phyloP scores from a whole-genome alignment of 441 rosid genomes.

The Euphorbia corollata region DNA sequence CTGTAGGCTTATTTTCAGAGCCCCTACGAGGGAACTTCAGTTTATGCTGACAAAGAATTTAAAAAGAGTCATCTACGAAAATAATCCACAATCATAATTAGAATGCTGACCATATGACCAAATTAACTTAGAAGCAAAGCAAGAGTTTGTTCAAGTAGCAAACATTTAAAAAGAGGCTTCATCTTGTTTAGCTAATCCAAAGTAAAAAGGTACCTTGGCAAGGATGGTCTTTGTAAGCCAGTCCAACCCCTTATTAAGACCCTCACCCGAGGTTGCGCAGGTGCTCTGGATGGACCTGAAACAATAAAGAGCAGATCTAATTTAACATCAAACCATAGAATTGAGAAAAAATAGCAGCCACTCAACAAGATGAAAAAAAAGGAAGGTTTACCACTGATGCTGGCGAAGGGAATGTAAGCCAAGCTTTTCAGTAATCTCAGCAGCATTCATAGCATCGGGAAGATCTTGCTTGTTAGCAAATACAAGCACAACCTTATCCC shows the following conservation, averaged over 20 bases:
- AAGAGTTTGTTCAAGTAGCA: too few species aligned
- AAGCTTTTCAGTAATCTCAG: constrained; percentile 47
- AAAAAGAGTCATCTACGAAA: too few species aligned
- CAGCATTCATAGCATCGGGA: constrained; percentile 49
- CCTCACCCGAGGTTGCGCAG: constrained; percentile 64
- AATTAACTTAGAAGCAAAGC: too few species aligned
- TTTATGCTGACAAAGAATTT: too few species aligned
- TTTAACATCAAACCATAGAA: background rate
- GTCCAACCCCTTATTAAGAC: constrained; percentile 56
- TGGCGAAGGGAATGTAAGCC: constrained; percentile 49
- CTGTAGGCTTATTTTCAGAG: too few species aligned
- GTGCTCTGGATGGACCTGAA: constrained; percentile 80
- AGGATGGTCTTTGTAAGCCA: constrained; percentile 61
- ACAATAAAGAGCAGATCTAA: constrained; percentile 2
- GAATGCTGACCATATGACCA: too few species aligned
- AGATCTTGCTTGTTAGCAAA: constrained; percentile 66
- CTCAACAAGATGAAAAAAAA: background rate
- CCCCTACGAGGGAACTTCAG: too few species aligned
- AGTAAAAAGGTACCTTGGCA: constrained; percentile 52
- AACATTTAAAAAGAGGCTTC: too few species aligned
- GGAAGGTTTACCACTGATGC: constrained; percentile 42
- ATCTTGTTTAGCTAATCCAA: too few species aligned
- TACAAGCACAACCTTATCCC: constrained; percentile 55
- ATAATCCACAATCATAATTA: too few species aligned
- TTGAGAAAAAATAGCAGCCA: background rate